Evolutionary conservation across 2,329 filamentous ascomycete genomes (phyloP).

Genomic region (Xylaria sp.): DNA sequence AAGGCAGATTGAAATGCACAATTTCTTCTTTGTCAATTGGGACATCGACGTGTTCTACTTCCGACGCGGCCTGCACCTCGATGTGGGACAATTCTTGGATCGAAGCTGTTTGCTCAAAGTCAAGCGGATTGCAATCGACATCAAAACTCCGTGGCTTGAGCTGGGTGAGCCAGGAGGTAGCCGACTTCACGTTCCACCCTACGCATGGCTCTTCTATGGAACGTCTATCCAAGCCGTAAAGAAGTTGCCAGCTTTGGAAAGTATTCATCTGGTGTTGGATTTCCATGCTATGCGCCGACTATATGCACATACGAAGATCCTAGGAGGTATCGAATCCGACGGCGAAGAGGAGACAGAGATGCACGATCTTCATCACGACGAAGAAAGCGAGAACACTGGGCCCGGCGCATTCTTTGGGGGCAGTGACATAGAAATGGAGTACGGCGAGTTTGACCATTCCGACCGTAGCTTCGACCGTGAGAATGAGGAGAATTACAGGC

Average conservation of each 20-base stretch:
- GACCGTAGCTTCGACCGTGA: neutral
- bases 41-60: constrained; percentile 27
- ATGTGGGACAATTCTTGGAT: neutral
- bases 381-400: neutral
- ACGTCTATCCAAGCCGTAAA: neutral
- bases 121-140: neutral
- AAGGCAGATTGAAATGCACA: neutral
- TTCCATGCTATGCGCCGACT: neutral
- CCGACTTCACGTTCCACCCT: neutral
- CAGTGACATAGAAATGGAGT: neutral
- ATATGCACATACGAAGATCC: neutral
- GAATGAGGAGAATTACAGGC: neutral
- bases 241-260: too few relatives aligned
- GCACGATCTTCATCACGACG: neutral
- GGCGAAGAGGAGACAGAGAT: neutral
- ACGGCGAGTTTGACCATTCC: neutral
- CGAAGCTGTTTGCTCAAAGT: neutral
- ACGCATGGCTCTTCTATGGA: neutral
- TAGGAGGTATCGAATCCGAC: neutral
- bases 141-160: neutral
- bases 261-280: neutral
- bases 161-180: too few relatives aligned
- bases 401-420: neutral
- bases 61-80: neutral
- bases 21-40: constrained; percentile 19